Conservation (phyloP, 2,329 filamentous ascomycete genomes). For the Colletotrichum gigasporum region DNA sequence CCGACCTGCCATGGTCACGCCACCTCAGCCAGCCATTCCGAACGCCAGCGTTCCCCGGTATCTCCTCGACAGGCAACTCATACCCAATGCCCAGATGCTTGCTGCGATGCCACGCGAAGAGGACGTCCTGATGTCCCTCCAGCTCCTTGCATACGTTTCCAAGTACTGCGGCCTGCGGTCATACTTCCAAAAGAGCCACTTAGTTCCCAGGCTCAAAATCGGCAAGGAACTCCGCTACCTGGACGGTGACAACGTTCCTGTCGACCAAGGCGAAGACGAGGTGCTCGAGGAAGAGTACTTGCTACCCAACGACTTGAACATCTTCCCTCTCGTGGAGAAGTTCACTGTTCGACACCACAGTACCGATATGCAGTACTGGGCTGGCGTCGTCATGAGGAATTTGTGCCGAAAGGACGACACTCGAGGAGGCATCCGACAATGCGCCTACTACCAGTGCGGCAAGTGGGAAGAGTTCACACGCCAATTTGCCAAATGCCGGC, state of each 20-base stretch:
- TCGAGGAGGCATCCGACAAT: constrained; percentile 92
- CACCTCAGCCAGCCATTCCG: constrained; percentile 78
- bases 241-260: constrained; percentile 70
- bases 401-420: constrained; percentile 98
- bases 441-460: constrained; percentile 96
- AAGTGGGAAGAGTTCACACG: constrained; percentile 98
- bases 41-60: constrained; percentile 81
- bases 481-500: constrained; percentile 97
- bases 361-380: constrained; percentile 99
- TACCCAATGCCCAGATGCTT: constrained; percentile 77
- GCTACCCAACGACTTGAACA: constrained; percentile 94
- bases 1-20: constrained; percentile 74
- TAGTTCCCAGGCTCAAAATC: constrained; percentile 92
- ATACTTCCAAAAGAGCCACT: constrained; percentile 94
- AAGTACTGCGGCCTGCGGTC: constrained; percentile 97
- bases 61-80: constrained; percentile 76
- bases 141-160: constrained; percentile 95
- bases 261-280: constrained; percentile 60
- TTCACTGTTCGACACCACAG: constrained; percentile 96
- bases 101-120: constrained; percentile 96
- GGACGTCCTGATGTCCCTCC: constrained; percentile 97
- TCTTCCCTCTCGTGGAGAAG: constrained; percentile 97
- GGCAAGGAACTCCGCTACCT: constrained; percentile 83
- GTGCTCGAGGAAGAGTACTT: constrained; percentile 88
- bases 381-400: constrained; percentile 98